Base-by-base conservation (phyloP, 306 rosid genomes). In the Notholithocarpus densiflorus region DNA sequence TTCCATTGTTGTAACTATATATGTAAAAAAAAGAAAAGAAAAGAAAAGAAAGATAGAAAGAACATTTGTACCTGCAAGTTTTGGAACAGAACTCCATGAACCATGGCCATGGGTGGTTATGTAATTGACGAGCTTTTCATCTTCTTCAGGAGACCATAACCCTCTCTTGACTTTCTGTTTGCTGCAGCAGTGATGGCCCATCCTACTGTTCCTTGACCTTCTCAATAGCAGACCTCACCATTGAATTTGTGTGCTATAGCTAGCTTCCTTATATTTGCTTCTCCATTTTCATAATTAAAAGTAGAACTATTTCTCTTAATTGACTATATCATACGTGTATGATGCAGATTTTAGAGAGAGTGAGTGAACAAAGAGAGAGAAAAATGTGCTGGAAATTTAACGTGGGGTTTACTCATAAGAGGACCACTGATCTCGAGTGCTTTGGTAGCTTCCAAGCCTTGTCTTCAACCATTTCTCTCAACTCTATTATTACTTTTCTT, bases 101-200 rank as follows among this genome's bases (percentile, higher is more conserved):
- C 85, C 91, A 56, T 90, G 92, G 61, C 98, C 91, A 56, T 81
- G 80, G 40, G 79, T 82, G 57, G 85, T 81, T 55, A 94, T 88
- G 68, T 87, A 83, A n/a, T 54, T 80, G 29, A 89, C 2, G 11
- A 94, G 93, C 83, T 87, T 90, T 77, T 90, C 98, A 83, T 94
- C 98, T 89, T 94, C 98, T 81, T 94, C 98, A 52, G 98, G 97
- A 74, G 97, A 91, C 98, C 98, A 94, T 12, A 94, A 76, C 7
- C 98, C 98, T 83, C 93, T 90, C 79, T 92, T 94, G 70, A 94
- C 90, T 84, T 86, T 92, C 85, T 89, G 92, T 73, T 93, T 93
- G 87, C 80, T 81, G 88, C 98, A 93, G 82, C 98, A 90, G 71
- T 83, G 88, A 56, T 93, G 97, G 13, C 84, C 92, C 94, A 87